These are phyloP conservation scores for Gautieria morchelliformis DNA, from an alignment of 768 basidiomycete genomes.

Conservation along the genomic window DNA sequence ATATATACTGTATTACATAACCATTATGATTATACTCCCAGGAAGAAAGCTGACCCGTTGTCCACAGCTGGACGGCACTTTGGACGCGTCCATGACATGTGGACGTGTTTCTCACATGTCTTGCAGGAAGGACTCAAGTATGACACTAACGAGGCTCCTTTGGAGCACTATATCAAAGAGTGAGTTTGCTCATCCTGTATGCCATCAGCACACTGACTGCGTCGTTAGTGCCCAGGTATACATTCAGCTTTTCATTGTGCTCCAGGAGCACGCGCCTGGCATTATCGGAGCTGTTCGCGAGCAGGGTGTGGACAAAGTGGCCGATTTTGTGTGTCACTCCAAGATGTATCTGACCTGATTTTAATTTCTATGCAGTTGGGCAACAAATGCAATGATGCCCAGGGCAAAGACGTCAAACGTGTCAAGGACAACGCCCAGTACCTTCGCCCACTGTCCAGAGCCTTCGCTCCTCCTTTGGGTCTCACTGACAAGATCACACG, in stretches of 20 bases:
- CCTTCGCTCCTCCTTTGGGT: not conserved
- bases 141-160: not conserved
- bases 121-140: not conserved
- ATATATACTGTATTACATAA: too few relatives aligned
- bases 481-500: not conserved
- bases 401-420: not conserved
- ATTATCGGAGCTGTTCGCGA: too few relatives aligned
- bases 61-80: too few relatives aligned
- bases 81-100: too few relatives aligned
- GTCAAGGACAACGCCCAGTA: not conserved
- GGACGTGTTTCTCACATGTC: not conserved
- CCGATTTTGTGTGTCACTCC: not conserved
- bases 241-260: too few relatives aligned
- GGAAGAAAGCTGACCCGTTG: too few relatives aligned
- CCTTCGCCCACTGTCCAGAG: not conserved
- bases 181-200: too few relatives aligned
- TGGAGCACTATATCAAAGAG: not conserved
- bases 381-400: not conserved
- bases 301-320: too few relatives aligned
- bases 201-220: not conserved
- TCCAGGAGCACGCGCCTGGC: too few relatives aligned
- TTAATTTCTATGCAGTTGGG: not conserved
- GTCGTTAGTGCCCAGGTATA: too few relatives aligned
- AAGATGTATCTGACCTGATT: not conserved
- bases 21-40: too few relatives aligned